Evolutionary conservation across 1,284 basidiomycete genomes (phyloP), one percentile per base, ranked within the genome.

Genomic region (Filobasidium uniguttulatum): DNA sequence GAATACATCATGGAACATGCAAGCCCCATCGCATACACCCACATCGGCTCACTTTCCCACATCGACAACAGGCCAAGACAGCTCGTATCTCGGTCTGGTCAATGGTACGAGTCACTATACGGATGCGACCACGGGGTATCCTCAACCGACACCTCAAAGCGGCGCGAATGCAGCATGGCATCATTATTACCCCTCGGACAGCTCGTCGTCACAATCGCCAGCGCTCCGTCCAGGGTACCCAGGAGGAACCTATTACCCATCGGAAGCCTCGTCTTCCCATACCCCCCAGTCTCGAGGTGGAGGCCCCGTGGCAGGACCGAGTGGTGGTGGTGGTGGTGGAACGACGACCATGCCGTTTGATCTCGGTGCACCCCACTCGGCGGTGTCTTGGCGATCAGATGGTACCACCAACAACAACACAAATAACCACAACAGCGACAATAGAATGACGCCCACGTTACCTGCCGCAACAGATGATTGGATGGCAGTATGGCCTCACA

Each of bases 401-500:
- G n/a, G n/a, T n/a, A n/a, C n/a, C n/a, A n/a, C n/a, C n/a, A n/a
- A n/a, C n/a, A n/a, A n/a, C n/a, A n/a, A n/a, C n/a, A n/a, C n/a
- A n/a, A n/a, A n/a, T n/a, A n/a, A n/a, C n/a, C n/a, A n/a, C n/a
- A n/a, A n/a, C n/a, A n/a, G n/a, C n/a, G n/a, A n/a, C n/a, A n/a
- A n/a, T n/a, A n/a, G n/a, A n/a, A n/a, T n/a, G n/a, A n/a, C n/a
- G n/a, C n/a, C n/a, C n/a, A n/a, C n/a, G n/a, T n/a, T n/a, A n/a
- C 40, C 40, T 43, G 25, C 40, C 5, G 40, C 40, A 8, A 26
- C 29, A 12, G 40, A 43, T 14, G 40, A 43, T 20, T 43, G 40
- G 40, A 43, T 43, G 40, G 40, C 40, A 6, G 40, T 26, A 14
- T 43, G 40, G 40, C 40, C 40, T 28, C 40, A 43, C 23, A 48